phyloP scores from a whole-genome alignment of 768 basidiomycete species.

The Podaxis pistillaris region DNA sequence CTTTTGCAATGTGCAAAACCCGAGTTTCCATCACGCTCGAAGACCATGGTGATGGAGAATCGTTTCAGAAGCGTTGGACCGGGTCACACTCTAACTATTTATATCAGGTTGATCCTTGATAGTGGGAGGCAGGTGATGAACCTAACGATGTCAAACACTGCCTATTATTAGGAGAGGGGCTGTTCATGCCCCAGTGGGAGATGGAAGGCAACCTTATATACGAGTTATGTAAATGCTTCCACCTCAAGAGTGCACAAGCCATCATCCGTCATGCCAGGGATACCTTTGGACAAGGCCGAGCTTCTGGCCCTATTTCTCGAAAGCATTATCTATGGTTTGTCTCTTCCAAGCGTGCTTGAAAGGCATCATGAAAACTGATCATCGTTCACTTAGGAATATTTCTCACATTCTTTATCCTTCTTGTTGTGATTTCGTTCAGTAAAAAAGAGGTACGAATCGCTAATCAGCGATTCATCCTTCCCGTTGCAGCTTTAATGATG shows the following conservation, averaged over 20 bases:
- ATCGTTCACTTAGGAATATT: not conserved
- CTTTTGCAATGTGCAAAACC: too few species aligned
- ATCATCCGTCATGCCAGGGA: not conserved
- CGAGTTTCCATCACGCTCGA: too few species aligned
- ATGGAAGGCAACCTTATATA: not conserved
- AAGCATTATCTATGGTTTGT: conserved; percentile 7
- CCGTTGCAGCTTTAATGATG: conserved; percentile 7
- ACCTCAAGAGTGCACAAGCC: not conserved
- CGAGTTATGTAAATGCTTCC: not conserved
- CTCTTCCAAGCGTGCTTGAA: not conserved
- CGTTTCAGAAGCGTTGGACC: too few species aligned
- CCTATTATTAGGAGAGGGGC: too few species aligned
- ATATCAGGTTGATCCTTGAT: too few species aligned
- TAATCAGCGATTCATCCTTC: conserved; percentile 10
- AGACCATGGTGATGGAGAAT: too few species aligned
- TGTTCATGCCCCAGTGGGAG: not conserved
- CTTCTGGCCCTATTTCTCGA: conserved; percentile 9
- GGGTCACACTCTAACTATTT: too few species aligned
- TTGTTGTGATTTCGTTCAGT: conserved; percentile 4
- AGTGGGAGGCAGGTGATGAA: too few species aligned
- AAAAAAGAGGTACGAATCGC: not conserved
- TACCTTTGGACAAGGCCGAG: conserved; percentile 9
- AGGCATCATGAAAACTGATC: not conserved
- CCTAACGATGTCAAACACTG: too few species aligned
- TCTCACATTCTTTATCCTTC: conserved; percentile 3